Base-by-base conservation (phyloP, 371 early-diverging fungal genomes). In the Phascolomyces articulosus region DNA sequence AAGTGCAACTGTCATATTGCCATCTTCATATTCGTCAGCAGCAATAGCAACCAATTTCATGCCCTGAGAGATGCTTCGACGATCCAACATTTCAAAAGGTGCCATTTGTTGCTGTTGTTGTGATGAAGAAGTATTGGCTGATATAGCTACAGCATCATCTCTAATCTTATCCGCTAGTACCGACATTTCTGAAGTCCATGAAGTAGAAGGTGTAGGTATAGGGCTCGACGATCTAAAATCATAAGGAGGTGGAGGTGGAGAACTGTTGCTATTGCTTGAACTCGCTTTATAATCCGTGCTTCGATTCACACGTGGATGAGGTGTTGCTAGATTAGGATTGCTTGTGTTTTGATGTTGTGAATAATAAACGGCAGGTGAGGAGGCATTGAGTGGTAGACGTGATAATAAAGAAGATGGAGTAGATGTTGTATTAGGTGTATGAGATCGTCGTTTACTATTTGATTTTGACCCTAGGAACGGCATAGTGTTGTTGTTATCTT, bases 11-110 rank as follows among this genome's bases (percentile, higher is more conserved):
- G 71, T 63, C 51, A 82, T 78, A 54, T 86, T 84, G 7, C 82
- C 80, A 13, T 74, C 75, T 23, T 86, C 82, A 20, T 86, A 84
- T 62, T 82, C 83, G 47, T 86, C 83, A 21, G 84, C 77, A 11
- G 86, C 82, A 29, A 86, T 76, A 6, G 79, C 78, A 15, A 84
- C 76, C 15, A 86, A 70, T 15, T 82, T 81, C 79, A 86, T 82
- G 21, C 84, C 86, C 58, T 64, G 64, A 15, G 69, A 60, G 44
- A 69, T 69, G 28, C 64, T 69, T 15, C 60, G 26, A 21, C 69
- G 64, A 53, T 69, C 69, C 11, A 69, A 48, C 20, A 48, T 56
- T 18, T 60, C 40, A 38, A 34, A 9, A 34, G 34, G 9, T 34
- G 9, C 34, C 6, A 34, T 2, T 2, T 34, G 34, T 2, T 34